Percentiles rank a stretch among this genome's conserved stretches.
Evolutionary conservation across 2,329 filamentous ascomycete genomes (phyloP).

Genomic region (Ilyonectria robusta): DNA sequence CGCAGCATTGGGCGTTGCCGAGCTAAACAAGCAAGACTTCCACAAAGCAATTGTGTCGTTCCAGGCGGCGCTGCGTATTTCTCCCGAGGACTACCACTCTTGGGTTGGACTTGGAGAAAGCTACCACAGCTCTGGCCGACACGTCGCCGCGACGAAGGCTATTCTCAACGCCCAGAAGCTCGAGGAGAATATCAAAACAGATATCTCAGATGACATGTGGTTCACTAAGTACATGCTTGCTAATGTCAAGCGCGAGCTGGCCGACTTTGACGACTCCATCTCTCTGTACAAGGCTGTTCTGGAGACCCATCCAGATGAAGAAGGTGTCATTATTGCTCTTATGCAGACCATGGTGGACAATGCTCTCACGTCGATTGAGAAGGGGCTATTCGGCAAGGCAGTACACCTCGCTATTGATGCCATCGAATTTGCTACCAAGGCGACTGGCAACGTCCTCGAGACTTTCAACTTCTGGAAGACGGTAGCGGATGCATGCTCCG

Average conservation of each 20-base stretch:
- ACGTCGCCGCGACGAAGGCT: slow-evolving; percentile 93
- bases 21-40: slow-evolving; percentile 95
- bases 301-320: slow-evolving; percentile 76
- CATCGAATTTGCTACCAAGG: slow-evolving; percentile 75
- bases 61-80: slow-evolving; percentile 87
- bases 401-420: slow-evolving; percentile 78
- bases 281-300: slow-evolving; percentile 82
- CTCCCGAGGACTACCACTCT: slow-evolving; percentile 90
- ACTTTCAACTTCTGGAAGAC: slow-evolving; percentile 98
- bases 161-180: slow-evolving; percentile 88
- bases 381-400: slow-evolving; percentile 89
- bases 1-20: slow-evolving; percentile 91
- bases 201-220: slow-evolving; percentile 80
- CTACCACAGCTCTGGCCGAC: slow-evolving; percentile 93
- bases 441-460: slow-evolving; percentile 72
- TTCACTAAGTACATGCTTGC: slow-evolving; percentile 97
- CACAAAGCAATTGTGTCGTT: slow-evolving; percentile 91
- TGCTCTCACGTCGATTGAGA: slow-evolving; percentile 82
- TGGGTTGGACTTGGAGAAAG: slow-evolving; percentile 98
- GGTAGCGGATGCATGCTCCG: slow-evolving; percentile 87
- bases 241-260: slow-evolving; percentile 92
- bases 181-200: slow-evolving; percentile 70
- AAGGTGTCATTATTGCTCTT: slow-evolving; percentile 88
- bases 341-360: slow-evolving; percentile 91
- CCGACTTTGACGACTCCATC: slow-evolving; percentile 89